Evolutionary conservation across 306 rosid species (phyloP).

Genomic region (Malus sieversii): DNA sequence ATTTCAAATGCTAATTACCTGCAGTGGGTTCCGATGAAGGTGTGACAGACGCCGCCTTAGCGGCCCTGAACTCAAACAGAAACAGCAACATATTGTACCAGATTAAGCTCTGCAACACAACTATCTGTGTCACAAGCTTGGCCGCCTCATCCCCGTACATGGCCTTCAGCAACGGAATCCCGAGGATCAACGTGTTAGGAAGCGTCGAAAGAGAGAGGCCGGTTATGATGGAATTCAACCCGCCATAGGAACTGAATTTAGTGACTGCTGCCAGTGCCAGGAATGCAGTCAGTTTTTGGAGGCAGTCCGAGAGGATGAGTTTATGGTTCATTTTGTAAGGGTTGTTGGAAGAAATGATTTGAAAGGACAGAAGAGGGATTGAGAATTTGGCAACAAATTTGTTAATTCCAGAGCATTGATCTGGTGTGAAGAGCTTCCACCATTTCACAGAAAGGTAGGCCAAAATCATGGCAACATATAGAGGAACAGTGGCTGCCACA

Average conservation of each 20-base stretch:
- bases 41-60: conserved; percentile 47
- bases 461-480: conserved; percentile 74
- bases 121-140: conserved; percentile 57
- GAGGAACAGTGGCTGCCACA: conserved; percentile 73
- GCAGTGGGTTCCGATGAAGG: conserved; percentile 45
- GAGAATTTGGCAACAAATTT: conserved; percentile 90
- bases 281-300: conserved; percentile 67
- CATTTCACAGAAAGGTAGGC: conserved; percentile 83
- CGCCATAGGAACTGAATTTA: conserved; percentile 49
- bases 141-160: conserved; percentile 70
- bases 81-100: conserved; percentile 79
- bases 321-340: conserved; percentile 69
- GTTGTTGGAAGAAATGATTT: conserved; percentile 69
- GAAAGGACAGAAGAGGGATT: conserved; percentile 81
- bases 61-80: conserved; percentile 70
- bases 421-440: conserved; percentile 90
- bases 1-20: conserved; percentile 30
- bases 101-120: conserved; percentile 77
- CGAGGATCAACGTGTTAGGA: conserved; percentile 89
- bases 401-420: conserved; percentile 90
- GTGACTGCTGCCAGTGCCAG: conserved; percentile 33
- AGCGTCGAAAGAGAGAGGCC: conserved; percentile 82
- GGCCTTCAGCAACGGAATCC: conserved; percentile 82
- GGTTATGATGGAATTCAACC: conserved; percentile 59
- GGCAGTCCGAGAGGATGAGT: conserved; percentile 54